phyloP scores from a whole-genome alignment of 352 stramenopile species.

The Phytophthora brassicae region DNA sequence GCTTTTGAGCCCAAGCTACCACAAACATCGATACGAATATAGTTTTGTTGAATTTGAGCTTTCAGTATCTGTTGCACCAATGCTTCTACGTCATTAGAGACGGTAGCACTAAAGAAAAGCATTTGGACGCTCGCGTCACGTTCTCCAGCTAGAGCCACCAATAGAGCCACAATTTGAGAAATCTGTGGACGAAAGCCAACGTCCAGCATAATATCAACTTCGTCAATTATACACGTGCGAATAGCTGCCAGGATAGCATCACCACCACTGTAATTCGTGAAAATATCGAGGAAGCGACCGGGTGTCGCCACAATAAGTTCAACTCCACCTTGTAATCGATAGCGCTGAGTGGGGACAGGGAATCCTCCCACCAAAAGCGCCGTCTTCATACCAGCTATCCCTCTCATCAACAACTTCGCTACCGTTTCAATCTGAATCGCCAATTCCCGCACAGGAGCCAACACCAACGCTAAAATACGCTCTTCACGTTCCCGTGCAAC shows the following conservation, averaged over 20 bases:
- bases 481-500: slow-evolving; percentile 15
- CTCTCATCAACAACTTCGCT: slow-evolving; percentile 54
- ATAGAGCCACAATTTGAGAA: slow-evolving; percentile 42
- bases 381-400: slow-evolving; percentile 65
- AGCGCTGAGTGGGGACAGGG: slow-evolving; percentile 63
- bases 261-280: slow-evolving; percentile 35
- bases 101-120: slow-evolving; percentile 64
- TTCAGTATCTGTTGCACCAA: slow-evolving; percentile 41
- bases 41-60: slow-evolving; percentile 13
- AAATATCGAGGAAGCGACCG: slow-evolving; percentile 59
- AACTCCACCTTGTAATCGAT: slow-evolving; percentile 56
- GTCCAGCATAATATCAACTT: slow-evolving; percentile 78
- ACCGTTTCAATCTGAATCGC: slow-evolving; percentile 74
- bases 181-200: slow-evolving; percentile 58
- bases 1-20: slow-evolving; percentile 1
- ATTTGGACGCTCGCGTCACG: slow-evolving; percentile 32
- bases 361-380: slow-evolving; percentile 67
- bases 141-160: slow-evolving; percentile 17
- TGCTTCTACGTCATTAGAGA: slow-evolving; percentile 43
- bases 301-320: slow-evolving; percentile 72
- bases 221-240: slow-evolving; percentile 58
- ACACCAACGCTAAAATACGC: slow-evolving; percentile 40
- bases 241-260: slow-evolving; percentile 22
- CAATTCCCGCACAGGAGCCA: slow-evolving; percentile 71
- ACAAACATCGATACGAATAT: slow-evolving; percentile 39